phyloP scores from a whole-genome alignment of 371 early-diverging fungal species.

The Rhizopus sp. region DNA sequence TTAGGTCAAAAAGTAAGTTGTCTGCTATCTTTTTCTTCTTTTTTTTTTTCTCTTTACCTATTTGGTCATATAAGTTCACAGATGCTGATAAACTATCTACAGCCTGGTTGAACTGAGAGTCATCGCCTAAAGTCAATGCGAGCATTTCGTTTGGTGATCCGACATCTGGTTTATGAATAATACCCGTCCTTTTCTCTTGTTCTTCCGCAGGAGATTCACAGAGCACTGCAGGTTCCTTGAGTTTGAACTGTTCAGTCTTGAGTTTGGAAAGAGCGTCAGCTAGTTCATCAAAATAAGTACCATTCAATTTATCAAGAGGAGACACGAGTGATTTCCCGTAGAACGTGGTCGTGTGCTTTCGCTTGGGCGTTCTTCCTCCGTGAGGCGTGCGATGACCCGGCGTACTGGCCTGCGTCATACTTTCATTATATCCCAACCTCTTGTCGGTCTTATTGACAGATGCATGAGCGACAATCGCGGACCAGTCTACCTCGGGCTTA shows the following conservation, averaged over 20 bases:
- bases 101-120: constrained; percentile 62
- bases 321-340: constrained; percentile 35
- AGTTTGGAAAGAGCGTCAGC: constrained; percentile 24
- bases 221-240: constrained; percentile 42
- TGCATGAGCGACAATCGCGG: constrained; percentile 55
- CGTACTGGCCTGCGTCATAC: constrained; percentile 55
- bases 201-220: constrained; percentile 14
- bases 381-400: constrained; percentile 42
- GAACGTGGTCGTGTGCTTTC: constrained; percentile 40
- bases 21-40: background rate
- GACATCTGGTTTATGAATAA: constrained; percentile 1
- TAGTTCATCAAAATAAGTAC: constrained; percentile 36
- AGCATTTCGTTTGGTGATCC: constrained; percentile 41
- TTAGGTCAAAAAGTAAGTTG: background rate
- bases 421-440: constrained; percentile 53
- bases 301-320: constrained; percentile 34
- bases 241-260: constrained; percentile 38
- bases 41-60: constrained; percentile 26
- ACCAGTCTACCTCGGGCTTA: constrained; percentile 72
- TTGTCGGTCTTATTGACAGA: constrained; percentile 31
- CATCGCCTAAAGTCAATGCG: constrained; percentile 71
- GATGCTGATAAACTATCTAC: constrained; percentile 61
- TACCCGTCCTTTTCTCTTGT: constrained; percentile 11
- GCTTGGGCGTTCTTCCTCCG: constrained; percentile 39
- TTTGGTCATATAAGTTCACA: constrained; percentile 81